phyloP scores from a whole-genome alignment of 1,139 yeast genomes.

The Geotrichum australiense region DNA sequence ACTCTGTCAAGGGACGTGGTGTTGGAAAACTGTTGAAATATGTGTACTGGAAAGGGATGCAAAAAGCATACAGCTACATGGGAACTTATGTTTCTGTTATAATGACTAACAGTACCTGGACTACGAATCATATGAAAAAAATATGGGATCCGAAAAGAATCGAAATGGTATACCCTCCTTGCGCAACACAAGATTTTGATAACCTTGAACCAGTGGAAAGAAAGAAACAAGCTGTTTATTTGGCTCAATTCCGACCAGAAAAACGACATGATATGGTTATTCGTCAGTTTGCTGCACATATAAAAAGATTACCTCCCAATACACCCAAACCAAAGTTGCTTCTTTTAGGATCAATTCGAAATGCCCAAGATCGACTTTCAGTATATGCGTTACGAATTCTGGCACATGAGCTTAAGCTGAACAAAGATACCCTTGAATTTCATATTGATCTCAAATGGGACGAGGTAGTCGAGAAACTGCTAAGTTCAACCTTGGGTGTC shows the following conservation, averaged over 20 bases:
- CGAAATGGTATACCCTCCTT: constrained; percentile 74
- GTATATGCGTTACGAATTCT: constrained; percentile 45
- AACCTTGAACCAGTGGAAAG: constrained; percentile 35
- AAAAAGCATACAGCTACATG: constrained; percentile 50
- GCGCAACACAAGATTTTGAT: constrained; percentile 53
- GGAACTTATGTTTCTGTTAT: constrained; percentile 64
- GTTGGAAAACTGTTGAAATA: constrained; percentile 41
- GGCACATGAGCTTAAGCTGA: constrained; percentile 46
- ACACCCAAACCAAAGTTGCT: constrained; percentile 41
- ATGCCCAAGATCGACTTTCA: constrained; percentile 54
- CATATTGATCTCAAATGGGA: constrained; percentile 70
- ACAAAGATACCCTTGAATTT: constrained; percentile 45
- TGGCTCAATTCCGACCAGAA: constrained; percentile 95
- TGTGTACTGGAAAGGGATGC: constrained; percentile 64
- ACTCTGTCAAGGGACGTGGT: constrained; percentile 19
- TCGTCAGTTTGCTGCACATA: constrained; percentile 51
- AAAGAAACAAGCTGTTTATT: constrained; percentile 54
- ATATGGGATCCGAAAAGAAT: constrained; percentile 47
- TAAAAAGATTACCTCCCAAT: constrained; percentile 14
- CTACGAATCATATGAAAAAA: constrained; percentile 58
- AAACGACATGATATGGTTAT: constrained; percentile 77
- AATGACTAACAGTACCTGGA: constrained; percentile 88
- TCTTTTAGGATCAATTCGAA: constrained; percentile 80
- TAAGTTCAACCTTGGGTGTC: constrained; percentile 65
- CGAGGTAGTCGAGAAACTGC: constrained; percentile 49